A percentile compares a stretch with the other conserved stretches of the same genome.
Evolutionary conservation across 345 rosid genomes (phyloP).

Genomic region (Lepidium didymum): DNA sequence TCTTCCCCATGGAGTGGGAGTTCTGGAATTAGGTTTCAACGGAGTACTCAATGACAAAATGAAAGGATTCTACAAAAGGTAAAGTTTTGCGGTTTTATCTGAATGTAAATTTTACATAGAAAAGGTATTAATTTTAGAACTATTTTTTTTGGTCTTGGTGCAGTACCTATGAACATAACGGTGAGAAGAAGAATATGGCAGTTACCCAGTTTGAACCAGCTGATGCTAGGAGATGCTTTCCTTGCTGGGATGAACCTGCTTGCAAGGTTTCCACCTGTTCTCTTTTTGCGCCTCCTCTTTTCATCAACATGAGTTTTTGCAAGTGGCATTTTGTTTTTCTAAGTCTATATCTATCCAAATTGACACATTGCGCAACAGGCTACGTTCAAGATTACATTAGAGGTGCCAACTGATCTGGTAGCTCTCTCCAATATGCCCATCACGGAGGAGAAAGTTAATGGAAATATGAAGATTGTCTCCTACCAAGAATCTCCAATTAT

Average conservation of each 20-base stretch:
- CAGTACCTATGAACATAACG: conserved; percentile 71
- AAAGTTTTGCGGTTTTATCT: neutral
- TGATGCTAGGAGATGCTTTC: conserved; percentile 93
- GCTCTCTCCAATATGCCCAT: conserved; percentile 95
- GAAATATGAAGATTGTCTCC: conserved; percentile 50
- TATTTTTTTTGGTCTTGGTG: conserved; percentile 7
- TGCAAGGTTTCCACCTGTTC: conserved; percentile 55
- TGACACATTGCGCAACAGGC: conserved; percentile 48
- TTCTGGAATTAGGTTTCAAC: conserved; percentile 47
- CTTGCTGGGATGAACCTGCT: conserved; percentile 99
- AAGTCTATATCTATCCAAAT: neutral
- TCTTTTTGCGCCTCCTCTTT: neutral
- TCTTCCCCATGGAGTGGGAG: conserved; percentile 71
- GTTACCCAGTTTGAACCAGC: conserved; percentile 97
- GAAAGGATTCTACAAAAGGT: conserved; percentile 96
- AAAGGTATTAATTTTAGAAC: neutral
- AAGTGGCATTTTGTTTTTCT: neutral
- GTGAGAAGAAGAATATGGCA: conserved; percentile 95
- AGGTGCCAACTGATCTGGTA: conserved; percentile 72
- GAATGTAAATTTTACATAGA: neutral
- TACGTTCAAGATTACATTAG: conserved; percentile 81
- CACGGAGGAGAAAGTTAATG: conserved; percentile 61
- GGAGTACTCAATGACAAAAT: conserved; percentile 75
- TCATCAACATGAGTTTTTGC: neutral
- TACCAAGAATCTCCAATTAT: conserved; percentile 87